These are phyloP conservation scores for Endoconidiophora polonica DNA, from an alignment of 2,329 filamentous ascomycete species.

Conservation along the genomic window DNA sequence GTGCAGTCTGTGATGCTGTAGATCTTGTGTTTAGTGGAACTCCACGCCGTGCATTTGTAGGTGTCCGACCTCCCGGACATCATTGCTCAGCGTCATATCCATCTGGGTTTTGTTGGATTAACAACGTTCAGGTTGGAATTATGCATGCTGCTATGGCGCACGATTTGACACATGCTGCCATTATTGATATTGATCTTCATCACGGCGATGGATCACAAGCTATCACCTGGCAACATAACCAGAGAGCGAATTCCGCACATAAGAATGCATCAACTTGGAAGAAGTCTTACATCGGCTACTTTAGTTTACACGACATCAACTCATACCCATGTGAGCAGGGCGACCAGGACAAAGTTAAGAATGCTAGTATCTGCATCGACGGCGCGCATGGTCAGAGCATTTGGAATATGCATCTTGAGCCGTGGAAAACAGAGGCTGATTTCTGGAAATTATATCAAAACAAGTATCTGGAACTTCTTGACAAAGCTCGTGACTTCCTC, in stretches of 20 bases:
- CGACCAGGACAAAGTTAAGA: slow-evolving; percentile 85
- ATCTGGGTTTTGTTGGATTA: slow-evolving; percentile 96
- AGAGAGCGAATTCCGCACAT: slow-evolving; percentile 52
- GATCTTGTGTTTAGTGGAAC: slow-evolving; percentile 56
- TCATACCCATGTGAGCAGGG: slow-evolving; percentile 92
- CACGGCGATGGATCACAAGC: slow-evolving; percentile 92
- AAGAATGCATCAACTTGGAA: slow-evolving; percentile 64
- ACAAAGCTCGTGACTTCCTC: slow-evolving; percentile 70
- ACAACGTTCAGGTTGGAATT: slow-evolving; percentile 95
- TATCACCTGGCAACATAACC: slow-evolving; percentile 83
- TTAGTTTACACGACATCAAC: slow-evolving; percentile 95
- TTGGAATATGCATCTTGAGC: slow-evolving; percentile 88
- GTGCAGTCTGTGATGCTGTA: slow-evolving; percentile 84
- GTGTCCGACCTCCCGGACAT: slow-evolving; percentile 82
- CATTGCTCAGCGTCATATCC: slow-evolving; percentile 83
- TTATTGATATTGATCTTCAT: slow-evolving; percentile 81
- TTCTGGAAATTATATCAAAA: slow-evolving; percentile 82
- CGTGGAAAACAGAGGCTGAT: slow-evolving; percentile 66
- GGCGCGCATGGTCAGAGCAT: slow-evolving; percentile 86
- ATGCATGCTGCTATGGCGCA: slow-evolving; percentile 74
- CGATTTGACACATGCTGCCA: slow-evolving; percentile 82
- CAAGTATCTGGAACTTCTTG: slow-evolving; percentile 58
- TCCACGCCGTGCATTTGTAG: slow-evolving; percentile 71
- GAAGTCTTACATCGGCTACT: slow-evolving; percentile 83
- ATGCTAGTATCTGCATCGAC: slow-evolving; percentile 85